Percentiles rank a stretch among this genome's conserved stretches.
Evolutionary conservation across 495 filamentous ascomycete species (phyloP).

Genomic region (Talaromyces borbonicus): DNA sequence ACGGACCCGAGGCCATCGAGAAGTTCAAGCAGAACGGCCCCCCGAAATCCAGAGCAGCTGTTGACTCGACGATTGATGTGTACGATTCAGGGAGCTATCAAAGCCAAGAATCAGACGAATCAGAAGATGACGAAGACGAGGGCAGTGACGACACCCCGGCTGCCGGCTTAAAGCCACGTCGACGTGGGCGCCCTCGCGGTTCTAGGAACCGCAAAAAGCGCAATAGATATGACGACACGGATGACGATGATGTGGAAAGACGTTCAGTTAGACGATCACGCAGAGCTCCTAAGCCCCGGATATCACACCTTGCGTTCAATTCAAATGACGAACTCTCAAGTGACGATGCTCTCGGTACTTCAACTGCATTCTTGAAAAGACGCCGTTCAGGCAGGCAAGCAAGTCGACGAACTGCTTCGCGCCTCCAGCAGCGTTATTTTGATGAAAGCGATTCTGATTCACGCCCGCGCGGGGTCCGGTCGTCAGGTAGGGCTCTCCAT

Average conservation of each 20-base stretch:
- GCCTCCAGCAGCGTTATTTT: conserved; percentile 11
- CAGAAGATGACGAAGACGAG: conserved; percentile 7
- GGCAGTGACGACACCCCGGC: conserved; percentile 2
- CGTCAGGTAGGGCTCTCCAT: conserved; percentile 21
- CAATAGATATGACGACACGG: conserved; percentile 1
- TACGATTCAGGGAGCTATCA: background rate
- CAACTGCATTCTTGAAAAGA: conserved; percentile 20
- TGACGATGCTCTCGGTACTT: conserved; percentile 15
- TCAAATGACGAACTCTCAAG: conserved; percentile 11
- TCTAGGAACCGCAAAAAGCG: conserved; percentile 4
- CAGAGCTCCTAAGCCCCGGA: background rate
- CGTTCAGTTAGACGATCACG: conserved; percentile 6
- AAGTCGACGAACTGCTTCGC: background rate
- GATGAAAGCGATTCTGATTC: conserved; percentile 10
- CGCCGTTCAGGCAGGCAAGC: conserved; percentile 24
- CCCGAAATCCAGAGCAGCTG: background rate
- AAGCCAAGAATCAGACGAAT: background rate
- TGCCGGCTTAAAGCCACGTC: background rate
- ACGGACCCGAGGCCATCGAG: conserved; percentile 23
- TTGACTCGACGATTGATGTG: background rate
- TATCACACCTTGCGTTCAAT: background rate
- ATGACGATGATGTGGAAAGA: background rate
- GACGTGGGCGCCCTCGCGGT: background rate
- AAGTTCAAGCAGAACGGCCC: conserved; percentile 12
- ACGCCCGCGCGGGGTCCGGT: conserved; percentile 11